A percentile compares a stretch with the other conserved stretches of the same genome.
Evolutionary conservation across 768 basidiomycete species (phyloP).

Genomic region (Pulveroboletus frians): DNA sequence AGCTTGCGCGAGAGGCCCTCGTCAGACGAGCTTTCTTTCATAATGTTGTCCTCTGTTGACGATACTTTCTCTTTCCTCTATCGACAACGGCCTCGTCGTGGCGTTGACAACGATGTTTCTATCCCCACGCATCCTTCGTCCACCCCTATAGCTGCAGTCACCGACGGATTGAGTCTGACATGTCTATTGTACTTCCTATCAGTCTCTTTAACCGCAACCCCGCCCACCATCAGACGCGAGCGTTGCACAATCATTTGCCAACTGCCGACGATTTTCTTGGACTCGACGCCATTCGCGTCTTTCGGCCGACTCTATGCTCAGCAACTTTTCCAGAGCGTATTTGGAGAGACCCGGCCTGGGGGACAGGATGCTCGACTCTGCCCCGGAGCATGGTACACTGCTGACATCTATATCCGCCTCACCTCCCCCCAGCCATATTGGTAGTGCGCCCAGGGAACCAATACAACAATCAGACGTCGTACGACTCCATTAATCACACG

Average conservation of each 20-base stretch:
- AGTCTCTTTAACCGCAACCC: conserved; percentile 70
- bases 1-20: conserved; percentile 51
- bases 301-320: conserved; percentile 62
- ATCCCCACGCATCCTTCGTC: conserved; percentile 40
- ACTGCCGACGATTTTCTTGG: conserved; percentile 56
- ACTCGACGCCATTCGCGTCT: conserved; percentile 49
- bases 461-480: conserved; percentile 38
- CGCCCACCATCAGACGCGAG: conserved; percentile 52
- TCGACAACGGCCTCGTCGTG: conserved; percentile 36
- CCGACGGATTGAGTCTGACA: conserved; percentile 59
- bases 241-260: conserved; percentile 52
- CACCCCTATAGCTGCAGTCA: conserved; percentile 45
- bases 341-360: conserved; percentile 70
- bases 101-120: conserved; percentile 76
- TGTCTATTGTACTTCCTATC: conserved; percentile 60
- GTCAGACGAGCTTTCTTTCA: conserved; percentile 56
- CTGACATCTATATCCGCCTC: conserved; percentile 64
- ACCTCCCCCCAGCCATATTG: conserved; percentile 42
- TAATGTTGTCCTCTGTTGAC: conserved; percentile 51
- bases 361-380: conserved; percentile 82
- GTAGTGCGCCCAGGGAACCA: conserved; percentile 12
- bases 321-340: conserved; percentile 54
- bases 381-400: conserved; percentile 45
- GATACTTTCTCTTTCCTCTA: conserved; percentile 72
- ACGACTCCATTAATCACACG: conserved; percentile 63